Conservation (phyloP, 345 rosid genomes). For the Jatropha curcas region DNA sequence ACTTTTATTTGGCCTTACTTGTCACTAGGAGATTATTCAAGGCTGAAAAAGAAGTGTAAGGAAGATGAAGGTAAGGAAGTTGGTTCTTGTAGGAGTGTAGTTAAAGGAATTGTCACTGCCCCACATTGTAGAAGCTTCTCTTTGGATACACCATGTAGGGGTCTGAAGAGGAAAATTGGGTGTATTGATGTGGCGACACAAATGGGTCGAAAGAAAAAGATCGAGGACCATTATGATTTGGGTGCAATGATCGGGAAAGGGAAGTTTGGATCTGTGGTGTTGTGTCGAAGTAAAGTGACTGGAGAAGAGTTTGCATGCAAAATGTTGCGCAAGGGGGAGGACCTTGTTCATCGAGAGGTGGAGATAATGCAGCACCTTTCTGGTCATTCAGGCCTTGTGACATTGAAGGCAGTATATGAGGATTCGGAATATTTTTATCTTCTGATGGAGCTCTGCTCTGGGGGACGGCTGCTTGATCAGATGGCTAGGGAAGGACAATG, state of each 20-base stretch:
- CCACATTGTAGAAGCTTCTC: constrained; percentile 11
- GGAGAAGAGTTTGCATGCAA: constrained; percentile 26
- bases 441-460: constrained; percentile 21
- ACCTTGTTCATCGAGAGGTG: constrained; percentile 21
- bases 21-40: constrained; percentile 15
- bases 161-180: constrained; percentile 22
- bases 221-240: constrained; percentile 17
- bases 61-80: constrained; percentile 10
- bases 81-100: constrained; percentile 9
- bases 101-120: constrained; percentile 15
- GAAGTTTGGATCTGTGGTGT: constrained; percentile 20
- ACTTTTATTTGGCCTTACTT: constrained; percentile 9
- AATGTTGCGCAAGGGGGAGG: constrained; percentile 16
- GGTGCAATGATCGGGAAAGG: constrained; percentile 17
- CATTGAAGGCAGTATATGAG: constrained; percentile 20
- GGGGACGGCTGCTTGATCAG: constrained; percentile 17
- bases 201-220: constrained; percentile 17
- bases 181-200: constrained; percentile 18
- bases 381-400: constrained; percentile 26
- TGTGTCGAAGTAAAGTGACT: constrained; percentile 17
- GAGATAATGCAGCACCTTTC: constrained; percentile 27
- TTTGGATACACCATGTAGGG: constrained; percentile 16
- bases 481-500: constrained; percentile 18
- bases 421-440: constrained; percentile 16
- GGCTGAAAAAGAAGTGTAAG: constrained; percentile 19